A percentile compares a stretch with the other conserved stretches of the same genome.
phyloP scores from a whole-genome alignment of 345 rosid genomes.

The Eucalyptus erythrocorys region DNA sequence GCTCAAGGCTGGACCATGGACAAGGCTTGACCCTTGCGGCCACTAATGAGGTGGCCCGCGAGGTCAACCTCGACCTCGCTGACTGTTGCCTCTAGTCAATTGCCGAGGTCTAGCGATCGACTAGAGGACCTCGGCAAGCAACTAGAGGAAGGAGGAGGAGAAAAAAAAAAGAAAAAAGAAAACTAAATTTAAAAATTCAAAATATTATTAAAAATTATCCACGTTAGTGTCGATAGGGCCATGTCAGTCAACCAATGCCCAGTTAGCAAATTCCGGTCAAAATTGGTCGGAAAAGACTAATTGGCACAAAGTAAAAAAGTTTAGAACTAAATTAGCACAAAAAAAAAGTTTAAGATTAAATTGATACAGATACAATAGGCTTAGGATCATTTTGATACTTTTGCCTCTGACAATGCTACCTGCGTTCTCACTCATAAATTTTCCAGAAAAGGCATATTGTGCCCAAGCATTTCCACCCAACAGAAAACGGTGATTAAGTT shows the following conservation, averaged over 20 bases:
- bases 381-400: no score
- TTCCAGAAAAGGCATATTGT: neutral
- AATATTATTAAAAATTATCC: no score
- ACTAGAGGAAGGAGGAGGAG: no score
- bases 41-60: accelerated
- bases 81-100: accelerated
- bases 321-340: no score
- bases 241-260: accelerated
- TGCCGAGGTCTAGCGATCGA: accelerated
- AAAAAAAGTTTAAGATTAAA: no score
- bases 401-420: accelerated
- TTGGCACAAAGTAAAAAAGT: accelerated
- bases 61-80: no score
- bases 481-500: no score
- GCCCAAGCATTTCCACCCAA: neutral
- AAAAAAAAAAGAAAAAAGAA: accelerated
- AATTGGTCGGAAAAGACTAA: accelerated
- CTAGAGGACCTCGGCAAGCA: no score
- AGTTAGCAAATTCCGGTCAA: accelerated
- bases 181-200: no score
- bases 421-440: no score
- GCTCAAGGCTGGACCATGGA: accelerated
- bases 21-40: accelerated
- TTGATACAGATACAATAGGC: no score
- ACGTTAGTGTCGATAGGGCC: accelerated